A percentile compares a stretch with the other conserved stretches of the same genome.
phyloP scores from a whole-genome alignment of 148 eudicot species.

The Rhododendron simsii region DNA sequence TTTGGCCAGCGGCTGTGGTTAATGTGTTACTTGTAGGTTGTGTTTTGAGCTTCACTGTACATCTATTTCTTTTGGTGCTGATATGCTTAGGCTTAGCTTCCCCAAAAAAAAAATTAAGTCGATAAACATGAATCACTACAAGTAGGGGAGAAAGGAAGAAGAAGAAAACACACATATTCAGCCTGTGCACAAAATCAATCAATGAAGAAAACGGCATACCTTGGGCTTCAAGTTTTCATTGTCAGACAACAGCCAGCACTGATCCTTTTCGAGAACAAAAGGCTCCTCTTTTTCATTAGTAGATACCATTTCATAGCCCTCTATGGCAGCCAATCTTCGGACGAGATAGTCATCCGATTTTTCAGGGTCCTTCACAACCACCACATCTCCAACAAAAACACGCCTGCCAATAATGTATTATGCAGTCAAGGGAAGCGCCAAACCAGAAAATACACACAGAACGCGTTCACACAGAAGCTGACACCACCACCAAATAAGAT shows the following conservation, averaged over 20 bases:
- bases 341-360: constrained; percentile 52
- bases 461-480: not conserved
- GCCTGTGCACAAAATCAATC: not conserved
- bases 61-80: not conserved
- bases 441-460: not conserved
- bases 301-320: constrained; percentile 94
- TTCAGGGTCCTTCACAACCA: constrained; percentile 82
- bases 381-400: constrained; percentile 84
- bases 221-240: constrained; percentile 72
- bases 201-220: constrained; percentile 34
- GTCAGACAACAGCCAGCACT: constrained; percentile 92
- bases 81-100: not conserved
- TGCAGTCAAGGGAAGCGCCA: constrained; percentile 9
- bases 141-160: not conserved
- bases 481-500: not conserved
- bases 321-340: constrained; percentile 84
- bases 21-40: not conserved
- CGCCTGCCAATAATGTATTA: constrained; percentile 37
- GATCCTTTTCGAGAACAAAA: constrained; percentile 70
- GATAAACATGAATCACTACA: not conserved
- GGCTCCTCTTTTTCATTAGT: constrained; percentile 90
- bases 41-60: not conserved
- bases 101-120: not conserved
- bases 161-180: not conserved
- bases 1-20: not conserved